Conservation (phyloP, 257 asterid species). For the Ocimum tenuiflorum region DNA sequence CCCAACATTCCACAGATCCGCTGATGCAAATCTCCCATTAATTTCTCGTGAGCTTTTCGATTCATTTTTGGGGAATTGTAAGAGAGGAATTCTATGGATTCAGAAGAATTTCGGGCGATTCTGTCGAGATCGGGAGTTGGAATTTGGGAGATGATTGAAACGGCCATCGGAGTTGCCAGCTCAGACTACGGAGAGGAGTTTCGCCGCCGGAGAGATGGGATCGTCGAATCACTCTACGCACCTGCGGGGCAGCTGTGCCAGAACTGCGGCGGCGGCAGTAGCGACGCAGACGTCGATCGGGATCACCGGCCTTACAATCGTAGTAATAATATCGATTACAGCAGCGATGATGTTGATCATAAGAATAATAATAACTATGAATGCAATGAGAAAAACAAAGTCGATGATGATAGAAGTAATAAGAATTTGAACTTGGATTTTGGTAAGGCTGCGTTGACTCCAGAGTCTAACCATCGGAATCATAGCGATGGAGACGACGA, state of each 20-base stretch:
- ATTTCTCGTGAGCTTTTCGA: background rate
- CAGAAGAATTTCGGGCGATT: constrained; percentile 57
- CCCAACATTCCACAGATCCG: constrained; percentile 20
- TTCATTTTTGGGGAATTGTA: background rate
- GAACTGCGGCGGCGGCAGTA: constrained; percentile 40
- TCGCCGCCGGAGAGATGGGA: constrained; percentile 65
- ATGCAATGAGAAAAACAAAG: constrained; percentile 9
- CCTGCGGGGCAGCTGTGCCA: constrained; percentile 37
- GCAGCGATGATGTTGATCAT: constrained; percentile 17
- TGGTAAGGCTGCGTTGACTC: constrained; percentile 63
- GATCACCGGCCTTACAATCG: constrained; percentile 26
- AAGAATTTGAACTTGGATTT: constrained; percentile 19
- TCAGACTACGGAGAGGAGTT: constrained; percentile 59
- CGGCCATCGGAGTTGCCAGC: constrained; percentile 75
- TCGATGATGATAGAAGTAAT: constrained; percentile 15
- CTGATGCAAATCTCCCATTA: constrained; percentile 8
- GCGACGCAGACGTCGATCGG: constrained; percentile 19
- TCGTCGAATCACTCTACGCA: constrained; percentile 61
- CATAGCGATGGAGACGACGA: constrained; percentile 35
- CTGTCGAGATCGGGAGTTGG: constrained; percentile 59
- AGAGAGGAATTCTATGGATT: constrained; percentile 45
- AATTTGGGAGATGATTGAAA: constrained; percentile 68
- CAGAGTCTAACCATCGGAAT: constrained; percentile 50
- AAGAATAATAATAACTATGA: constrained; percentile 1
- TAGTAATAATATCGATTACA: constrained; percentile 2